phyloP scores from a whole-genome alignment of 2,329 filamentous ascomycete species.

The Aspergillus intermedius region DNA sequence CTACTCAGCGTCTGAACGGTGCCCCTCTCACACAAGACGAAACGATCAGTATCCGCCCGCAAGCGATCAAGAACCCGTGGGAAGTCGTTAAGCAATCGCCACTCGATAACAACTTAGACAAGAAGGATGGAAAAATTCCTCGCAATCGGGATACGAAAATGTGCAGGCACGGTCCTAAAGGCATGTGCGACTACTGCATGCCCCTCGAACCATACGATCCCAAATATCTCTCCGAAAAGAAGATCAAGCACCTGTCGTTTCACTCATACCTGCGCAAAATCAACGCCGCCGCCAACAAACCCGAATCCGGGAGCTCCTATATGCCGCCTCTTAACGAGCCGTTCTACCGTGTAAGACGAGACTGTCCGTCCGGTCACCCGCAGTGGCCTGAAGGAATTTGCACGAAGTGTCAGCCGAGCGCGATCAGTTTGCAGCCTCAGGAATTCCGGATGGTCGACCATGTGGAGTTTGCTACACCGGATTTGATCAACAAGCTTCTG shows the following conservation, averaged over 20 bases:
- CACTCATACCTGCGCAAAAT: slow-evolving; percentile 91
- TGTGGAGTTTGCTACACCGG: slow-evolving; percentile 84
- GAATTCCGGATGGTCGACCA: slow-evolving; percentile 96
- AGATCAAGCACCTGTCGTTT: slow-evolving; percentile 98
- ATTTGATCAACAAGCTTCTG: slow-evolving; percentile 81
- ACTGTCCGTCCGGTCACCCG: slow-evolving; percentile 89
- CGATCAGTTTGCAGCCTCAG: slow-evolving; percentile 91
- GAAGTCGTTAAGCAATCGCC: slow-evolving; percentile 82
- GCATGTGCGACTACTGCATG: slow-evolving; percentile 99
- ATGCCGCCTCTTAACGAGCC: slow-evolving; percentile 93
- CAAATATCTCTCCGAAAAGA: slow-evolving; percentile 86
- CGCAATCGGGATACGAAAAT: slow-evolving; percentile 70
- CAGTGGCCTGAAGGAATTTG: slow-evolving; percentile 95
- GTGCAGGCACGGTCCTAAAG: slow-evolving; percentile 92
- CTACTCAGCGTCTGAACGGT: slow-evolving; percentile 33
- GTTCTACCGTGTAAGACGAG: slow-evolving; percentile 77
- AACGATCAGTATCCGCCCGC: slow-evolving; percentile 54
- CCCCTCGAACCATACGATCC: slow-evolving; percentile 88
- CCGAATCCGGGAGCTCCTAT: slow-evolving; percentile 86
- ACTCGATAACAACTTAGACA: slow-evolving; percentile 81
- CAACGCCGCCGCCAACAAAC: slow-evolving; percentile 93
- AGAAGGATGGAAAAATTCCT: slow-evolving; percentile 80
- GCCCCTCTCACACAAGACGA: slow-evolving; percentile 41
- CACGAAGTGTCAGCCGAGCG: slow-evolving; percentile 95
- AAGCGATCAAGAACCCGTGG: slow-evolving; percentile 78